Evolutionary conservation across 768 basidiomycete genomes (phyloP).

Genomic region (Lepiota brunneoincarnata): DNA sequence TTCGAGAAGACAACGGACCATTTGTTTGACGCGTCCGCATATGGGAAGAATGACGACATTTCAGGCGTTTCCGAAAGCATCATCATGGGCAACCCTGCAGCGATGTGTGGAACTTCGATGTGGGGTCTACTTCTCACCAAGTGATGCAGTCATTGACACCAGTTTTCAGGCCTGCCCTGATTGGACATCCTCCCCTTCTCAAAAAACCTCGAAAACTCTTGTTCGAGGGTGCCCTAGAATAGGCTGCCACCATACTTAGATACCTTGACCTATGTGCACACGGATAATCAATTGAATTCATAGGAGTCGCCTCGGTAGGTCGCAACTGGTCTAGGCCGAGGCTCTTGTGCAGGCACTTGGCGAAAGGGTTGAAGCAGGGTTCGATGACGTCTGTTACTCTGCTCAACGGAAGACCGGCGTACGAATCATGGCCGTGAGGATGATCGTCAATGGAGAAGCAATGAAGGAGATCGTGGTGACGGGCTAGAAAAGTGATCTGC

Average conservation of each 20-base stretch:
- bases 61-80: slow-evolving; percentile 99
- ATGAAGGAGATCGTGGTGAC: not conserved
- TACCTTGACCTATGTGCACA: too few species aligned
- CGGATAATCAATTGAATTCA: too few species aligned
- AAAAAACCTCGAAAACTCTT: slow-evolving; percentile 48
- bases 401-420: slow-evolving; percentile 3
- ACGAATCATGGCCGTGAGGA: slow-evolving; percentile 1
- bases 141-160: slow-evolving; percentile 2
- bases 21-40: slow-evolving; percentile 95
- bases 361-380: not conserved
- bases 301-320: not conserved
- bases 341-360: not conserved
- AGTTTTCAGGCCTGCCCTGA: slow-evolving; percentile 44
- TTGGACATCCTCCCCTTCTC: slow-evolving; percentile 40
- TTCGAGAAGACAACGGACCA: slow-evolving; percentile 99
- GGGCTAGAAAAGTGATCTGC: not conserved
- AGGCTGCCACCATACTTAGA: too few species aligned
- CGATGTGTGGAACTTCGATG: slow-evolving; percentile 94
- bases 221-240: slow-evolving; percentile 46
- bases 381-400: slow-evolving; percentile 10
- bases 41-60: slow-evolving; percentile 92
- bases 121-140: slow-evolving; percentile 31
- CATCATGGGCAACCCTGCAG: slow-evolving; percentile 97
- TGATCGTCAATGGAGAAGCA: not conserved
- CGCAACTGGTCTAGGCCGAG: not conserved